Percentiles rank a stretch among this genome's conserved stretches.
Evolutionary conservation across 2,329 filamentous ascomycete species (phyloP).

Genomic region (Trichophyton rubrum): DNA sequence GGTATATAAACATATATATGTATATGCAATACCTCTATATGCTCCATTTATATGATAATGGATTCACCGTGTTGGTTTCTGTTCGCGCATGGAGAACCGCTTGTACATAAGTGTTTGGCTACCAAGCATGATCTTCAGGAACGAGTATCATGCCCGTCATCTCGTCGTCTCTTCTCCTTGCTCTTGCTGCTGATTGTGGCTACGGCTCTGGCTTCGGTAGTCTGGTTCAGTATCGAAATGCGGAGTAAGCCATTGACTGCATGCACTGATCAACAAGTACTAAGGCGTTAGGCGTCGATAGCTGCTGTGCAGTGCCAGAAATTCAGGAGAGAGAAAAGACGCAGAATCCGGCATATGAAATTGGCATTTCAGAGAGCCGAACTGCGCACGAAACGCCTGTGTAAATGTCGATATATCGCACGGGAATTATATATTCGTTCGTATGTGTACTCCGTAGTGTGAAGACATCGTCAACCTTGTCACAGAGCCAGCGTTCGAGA

Average conservation of each 20-base stretch:
- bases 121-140: background rate
- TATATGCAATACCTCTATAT: background rate
- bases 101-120: background rate
- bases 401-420: background rate
- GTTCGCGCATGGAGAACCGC: background rate
- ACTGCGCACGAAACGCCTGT: background rate
- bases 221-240: background rate
- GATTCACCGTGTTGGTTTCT: no score
- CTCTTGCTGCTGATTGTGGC: background rate
- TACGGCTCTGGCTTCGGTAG: constrained; percentile 3
- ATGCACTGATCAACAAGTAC: background rate
- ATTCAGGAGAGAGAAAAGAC: background rate
- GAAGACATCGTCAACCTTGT: background rate
- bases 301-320: background rate
- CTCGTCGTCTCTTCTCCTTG: background rate
- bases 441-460: background rate
- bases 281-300: background rate
- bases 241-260: background rate
- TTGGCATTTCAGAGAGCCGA: no score
- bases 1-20: background rate
- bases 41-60: background rate
- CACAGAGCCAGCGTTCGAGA: background rate
- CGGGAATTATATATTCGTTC: background rate
- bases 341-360: no score
- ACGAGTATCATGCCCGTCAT: background rate